A percentile compares a stretch with the other conserved stretches of the same genome.
These are phyloP conservation scores for Vigna mungo DNA, from an alignment of 306 rosid genomes.

Conservation along the genomic window DNA sequence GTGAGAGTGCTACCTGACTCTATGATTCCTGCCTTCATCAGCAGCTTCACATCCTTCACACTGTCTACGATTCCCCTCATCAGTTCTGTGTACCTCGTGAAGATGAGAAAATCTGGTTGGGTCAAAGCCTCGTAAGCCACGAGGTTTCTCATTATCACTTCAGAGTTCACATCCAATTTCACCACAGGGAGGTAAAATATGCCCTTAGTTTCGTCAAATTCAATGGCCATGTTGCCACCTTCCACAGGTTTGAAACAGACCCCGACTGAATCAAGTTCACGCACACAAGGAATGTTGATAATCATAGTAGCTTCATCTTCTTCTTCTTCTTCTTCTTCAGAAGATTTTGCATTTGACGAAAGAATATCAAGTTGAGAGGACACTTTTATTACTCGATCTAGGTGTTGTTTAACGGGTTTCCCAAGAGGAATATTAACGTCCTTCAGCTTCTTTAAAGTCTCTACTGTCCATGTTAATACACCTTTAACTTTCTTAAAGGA, in stretches of 20 bases:
- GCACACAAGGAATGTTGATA: slow-evolving; percentile 2
- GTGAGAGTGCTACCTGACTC: neutral
- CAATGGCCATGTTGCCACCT: slow-evolving; percentile 28
- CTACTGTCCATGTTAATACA: neutral
- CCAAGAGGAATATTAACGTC: neutral
- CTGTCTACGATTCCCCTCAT: slow-evolving; percentile 44
- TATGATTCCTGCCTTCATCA: slow-evolving; percentile 5
- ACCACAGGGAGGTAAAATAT: slow-evolving; percentile 39
- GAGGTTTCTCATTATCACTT: slow-evolving; percentile 49
- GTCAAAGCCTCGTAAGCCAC: slow-evolving; percentile 47
- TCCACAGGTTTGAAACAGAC: neutral
- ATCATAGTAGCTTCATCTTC: neutral
- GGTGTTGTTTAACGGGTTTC: neutral
- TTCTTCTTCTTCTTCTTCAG: neutral
- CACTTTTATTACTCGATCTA: neutral
- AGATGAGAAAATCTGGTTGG: slow-evolving; percentile 25
- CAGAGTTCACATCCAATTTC: slow-evolving; percentile 1
- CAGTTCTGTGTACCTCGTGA: slow-evolving; percentile 37
- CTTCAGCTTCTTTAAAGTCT: neutral
- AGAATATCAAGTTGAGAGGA: neutral
- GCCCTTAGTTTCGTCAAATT: neutral
- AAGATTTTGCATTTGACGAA: neutral
- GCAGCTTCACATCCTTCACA: slow-evolving; percentile 43
- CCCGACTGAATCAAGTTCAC: slow-evolving; percentile 19
- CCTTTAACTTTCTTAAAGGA: neutral